Percentiles rank a stretch among this genome's conserved stretches.
Conservation (phyloP, 805 yeast species). For the Saccharomycopsis fermentans region DNA sequence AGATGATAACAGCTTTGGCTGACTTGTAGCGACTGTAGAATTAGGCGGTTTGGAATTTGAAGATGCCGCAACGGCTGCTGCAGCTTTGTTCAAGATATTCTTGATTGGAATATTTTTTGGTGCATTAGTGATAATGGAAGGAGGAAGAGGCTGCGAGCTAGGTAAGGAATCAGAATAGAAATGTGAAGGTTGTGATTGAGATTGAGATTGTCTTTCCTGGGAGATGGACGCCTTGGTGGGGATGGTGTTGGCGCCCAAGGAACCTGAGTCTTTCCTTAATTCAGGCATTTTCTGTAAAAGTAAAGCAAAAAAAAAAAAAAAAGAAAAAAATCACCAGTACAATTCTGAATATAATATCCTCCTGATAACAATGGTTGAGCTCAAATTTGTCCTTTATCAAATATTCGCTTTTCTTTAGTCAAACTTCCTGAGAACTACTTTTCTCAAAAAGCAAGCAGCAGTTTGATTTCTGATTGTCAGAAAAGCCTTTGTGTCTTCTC, state of each 20-base stretch:
- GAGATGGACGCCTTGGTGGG: neutral
- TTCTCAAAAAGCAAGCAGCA: no score
- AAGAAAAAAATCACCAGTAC: neutral
- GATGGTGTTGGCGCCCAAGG: neutral
- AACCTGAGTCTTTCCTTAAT: neutral
- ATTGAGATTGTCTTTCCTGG: neutral
- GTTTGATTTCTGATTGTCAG: no score
- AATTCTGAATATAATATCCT: neutral
- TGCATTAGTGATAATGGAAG: neutral
- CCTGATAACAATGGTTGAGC: neutral
- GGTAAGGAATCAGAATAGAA: neutral
- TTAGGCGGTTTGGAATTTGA: conserved; percentile 4
- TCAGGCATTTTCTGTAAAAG: neutral
- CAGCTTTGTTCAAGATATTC: conserved; percentile 20
- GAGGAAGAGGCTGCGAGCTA: neutral
- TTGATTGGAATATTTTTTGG: neutral
- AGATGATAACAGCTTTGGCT: neutral
- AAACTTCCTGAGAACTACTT: no score
- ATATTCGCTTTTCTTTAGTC: no score
- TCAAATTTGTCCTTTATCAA: no score
- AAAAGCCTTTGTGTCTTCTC: no score
- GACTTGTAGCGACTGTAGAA: neutral
- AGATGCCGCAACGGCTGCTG: conserved; percentile 31
- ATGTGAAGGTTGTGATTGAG: neutral
- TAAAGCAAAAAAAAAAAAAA: no score